phyloP scores from a whole-genome alignment of 2,329 filamentous ascomycete species.

The Ceratocystis harringtonii region DNA sequence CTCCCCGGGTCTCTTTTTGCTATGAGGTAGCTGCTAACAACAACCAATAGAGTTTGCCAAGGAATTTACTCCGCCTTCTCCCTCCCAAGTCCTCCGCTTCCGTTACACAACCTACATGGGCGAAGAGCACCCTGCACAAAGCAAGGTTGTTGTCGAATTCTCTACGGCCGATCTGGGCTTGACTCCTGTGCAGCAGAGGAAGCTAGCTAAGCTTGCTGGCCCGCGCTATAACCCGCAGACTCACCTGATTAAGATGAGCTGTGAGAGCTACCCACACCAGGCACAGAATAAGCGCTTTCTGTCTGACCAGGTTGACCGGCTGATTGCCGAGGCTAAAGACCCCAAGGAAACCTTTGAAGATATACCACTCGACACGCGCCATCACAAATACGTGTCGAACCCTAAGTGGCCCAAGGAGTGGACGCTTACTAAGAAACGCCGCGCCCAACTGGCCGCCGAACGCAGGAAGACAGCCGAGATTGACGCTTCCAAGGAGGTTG shows the following conservation, averaged over 20 bases:
- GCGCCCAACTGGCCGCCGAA: constrained; percentile 45
- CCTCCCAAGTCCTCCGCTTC: constrained; percentile 66
- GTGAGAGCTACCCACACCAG: constrained; percentile 73
- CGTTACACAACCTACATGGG: constrained; percentile 95
- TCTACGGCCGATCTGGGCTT: constrained; percentile 57
- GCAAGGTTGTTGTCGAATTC: constrained; percentile 92
- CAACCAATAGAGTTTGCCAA: constrained; percentile 55
- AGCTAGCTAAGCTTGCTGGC: constrained; percentile 78
- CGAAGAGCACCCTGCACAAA: constrained; percentile 76
- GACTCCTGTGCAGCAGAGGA: constrained; percentile 51
- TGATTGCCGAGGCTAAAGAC: constrained; percentile 66
- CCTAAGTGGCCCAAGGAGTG: constrained; percentile 68
- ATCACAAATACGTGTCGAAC: constrained; percentile 53
- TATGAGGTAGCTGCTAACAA: too few species aligned
- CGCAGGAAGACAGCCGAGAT: constrained; percentile 37
- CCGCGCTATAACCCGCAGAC: constrained; percentile 74
- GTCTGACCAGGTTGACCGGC: constrained; percentile 55
- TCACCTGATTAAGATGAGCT: constrained; percentile 73
- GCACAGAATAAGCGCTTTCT: constrained; percentile 97
- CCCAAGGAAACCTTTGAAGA: constrained; percentile 71
- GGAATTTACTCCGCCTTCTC: constrained; percentile 58
- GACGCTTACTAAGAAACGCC: constrained; percentile 59
- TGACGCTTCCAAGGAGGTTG: constrained; percentile 40
- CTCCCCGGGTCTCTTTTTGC: too few species aligned
- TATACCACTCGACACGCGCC: constrained; percentile 72